Conservation (phyloP, 2,329 filamentous ascomycete genomes). For the Verticillium tricorpus region DNA sequence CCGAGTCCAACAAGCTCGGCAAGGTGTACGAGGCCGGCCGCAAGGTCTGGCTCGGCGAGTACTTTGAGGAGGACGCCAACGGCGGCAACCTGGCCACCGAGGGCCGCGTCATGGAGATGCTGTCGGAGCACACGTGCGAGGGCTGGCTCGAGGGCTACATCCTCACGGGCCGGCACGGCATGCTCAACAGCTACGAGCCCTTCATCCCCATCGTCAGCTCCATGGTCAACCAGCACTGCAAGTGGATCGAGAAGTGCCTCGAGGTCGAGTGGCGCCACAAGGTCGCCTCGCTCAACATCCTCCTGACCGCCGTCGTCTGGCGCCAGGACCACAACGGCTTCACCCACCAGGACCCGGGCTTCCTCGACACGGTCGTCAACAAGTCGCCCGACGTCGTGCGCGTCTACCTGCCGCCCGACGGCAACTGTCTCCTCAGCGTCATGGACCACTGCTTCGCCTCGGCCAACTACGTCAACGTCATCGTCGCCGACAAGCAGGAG, state of each 20-base stretch:
- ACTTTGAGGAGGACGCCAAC: constrained; percentile 70
- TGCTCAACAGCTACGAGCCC: constrained; percentile 78
- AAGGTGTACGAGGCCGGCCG: constrained; percentile 69
- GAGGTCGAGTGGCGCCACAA: constrained; percentile 74
- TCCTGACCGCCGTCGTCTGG: constrained; percentile 76
- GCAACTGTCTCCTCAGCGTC: constrained; percentile 70
- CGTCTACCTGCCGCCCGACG: constrained; percentile 77
- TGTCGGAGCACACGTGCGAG: constrained; percentile 77
- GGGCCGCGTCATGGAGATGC: constrained; percentile 77
- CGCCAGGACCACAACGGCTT: constrained; percentile 82
- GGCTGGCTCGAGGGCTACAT: constrained; percentile 79
- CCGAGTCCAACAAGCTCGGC: constrained; percentile 73
- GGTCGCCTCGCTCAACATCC: constrained; percentile 72
- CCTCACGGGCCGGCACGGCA: constrained; percentile 67
- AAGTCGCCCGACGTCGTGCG: constrained; percentile 76
- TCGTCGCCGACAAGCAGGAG: constrained; percentile 76
- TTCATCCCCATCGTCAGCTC: constrained; percentile 82
- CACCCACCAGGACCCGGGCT: constrained; percentile 76
- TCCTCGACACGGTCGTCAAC: constrained; percentile 75
- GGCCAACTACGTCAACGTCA: constrained; percentile 75
- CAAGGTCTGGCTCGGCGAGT: constrained; percentile 78
- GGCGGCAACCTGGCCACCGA: constrained; percentile 66
- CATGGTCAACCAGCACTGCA: constrained; percentile 79
- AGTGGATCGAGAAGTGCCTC: constrained; percentile 79
- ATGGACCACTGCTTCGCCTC: constrained; percentile 73